Evolutionary conservation across 306 rosid species (phyloP).

Genomic region (Rosa rugosa): DNA sequence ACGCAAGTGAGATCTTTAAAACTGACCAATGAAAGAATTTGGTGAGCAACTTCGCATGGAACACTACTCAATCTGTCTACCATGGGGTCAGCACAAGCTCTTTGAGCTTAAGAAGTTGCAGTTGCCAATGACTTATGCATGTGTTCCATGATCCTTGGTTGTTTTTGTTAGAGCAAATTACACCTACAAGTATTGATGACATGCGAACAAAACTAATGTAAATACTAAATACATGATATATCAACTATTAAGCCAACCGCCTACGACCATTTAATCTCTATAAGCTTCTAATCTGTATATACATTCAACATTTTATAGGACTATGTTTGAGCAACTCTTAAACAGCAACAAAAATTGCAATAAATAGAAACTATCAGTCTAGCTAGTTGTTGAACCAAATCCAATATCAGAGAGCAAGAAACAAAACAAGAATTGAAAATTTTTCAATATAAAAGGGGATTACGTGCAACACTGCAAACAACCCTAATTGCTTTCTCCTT

Average conservation of each 20-base stretch:
- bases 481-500: neutral
- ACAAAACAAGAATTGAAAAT: neutral
- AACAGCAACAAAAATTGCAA: neutral
- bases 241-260: neutral
- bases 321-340: neutral
- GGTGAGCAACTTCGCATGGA: conserved; percentile 2
- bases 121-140: neutral
- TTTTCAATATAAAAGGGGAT: neutral
- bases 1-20: neutral
- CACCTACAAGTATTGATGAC: neutral
- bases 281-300: neutral
- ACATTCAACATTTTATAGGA: too few species aligned
- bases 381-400: too few species aligned
- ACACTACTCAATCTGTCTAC: neutral
- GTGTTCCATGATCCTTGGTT: neutral
- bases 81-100: neutral
- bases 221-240: neutral
- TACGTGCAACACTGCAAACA: neutral
- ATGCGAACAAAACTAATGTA: neutral
- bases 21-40: neutral
- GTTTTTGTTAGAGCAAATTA: neutral
- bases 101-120: neutral
- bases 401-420: neutral
- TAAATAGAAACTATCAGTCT: neutral
- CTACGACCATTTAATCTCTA: neutral